These are phyloP conservation scores for Streptanthus diversifolius DNA, from an alignment of 345 rosid species.

Conservation along the genomic window DNA sequence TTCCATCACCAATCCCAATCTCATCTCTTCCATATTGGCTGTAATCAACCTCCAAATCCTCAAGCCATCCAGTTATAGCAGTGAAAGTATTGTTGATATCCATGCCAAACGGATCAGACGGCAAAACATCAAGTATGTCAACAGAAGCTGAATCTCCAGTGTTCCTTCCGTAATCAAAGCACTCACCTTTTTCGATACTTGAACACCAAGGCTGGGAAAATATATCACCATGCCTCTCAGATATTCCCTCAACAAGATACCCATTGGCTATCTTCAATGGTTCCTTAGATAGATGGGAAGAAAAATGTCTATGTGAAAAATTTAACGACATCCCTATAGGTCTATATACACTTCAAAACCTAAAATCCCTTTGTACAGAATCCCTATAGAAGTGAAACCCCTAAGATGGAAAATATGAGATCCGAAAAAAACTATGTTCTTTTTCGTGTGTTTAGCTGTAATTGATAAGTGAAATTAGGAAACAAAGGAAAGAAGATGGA, in stretches of 20 bases:
- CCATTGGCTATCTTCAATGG: slow-evolving; percentile 70
- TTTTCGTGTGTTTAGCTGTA: background rate
- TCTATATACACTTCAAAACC: slow-evolving; percentile 17
- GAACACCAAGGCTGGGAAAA: slow-evolving; percentile 42
- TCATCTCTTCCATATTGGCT: slow-evolving; percentile 46
- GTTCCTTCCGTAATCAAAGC: slow-evolving; percentile 63
- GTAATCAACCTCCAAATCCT: slow-evolving; percentile 72
- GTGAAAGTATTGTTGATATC: slow-evolving; percentile 77
- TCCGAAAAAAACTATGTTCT: slow-evolving; percentile 4
- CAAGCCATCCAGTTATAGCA: slow-evolving; percentile 82
- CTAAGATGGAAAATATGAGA: slow-evolving; percentile 28
- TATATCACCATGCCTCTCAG: slow-evolving; percentile 43
- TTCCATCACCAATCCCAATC: slow-evolving; percentile 40
- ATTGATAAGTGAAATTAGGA: background rate
- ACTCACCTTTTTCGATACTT: slow-evolving; percentile 45
- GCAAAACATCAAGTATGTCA: slow-evolving; percentile 84
- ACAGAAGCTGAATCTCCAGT: slow-evolving; percentile 54
- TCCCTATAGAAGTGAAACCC: slow-evolving; percentile 5
- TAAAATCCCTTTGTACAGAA: slow-evolving; percentile 19
- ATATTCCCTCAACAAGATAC: slow-evolving; percentile 46
- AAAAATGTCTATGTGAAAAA: slow-evolving; percentile 65
- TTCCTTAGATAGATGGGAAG: slow-evolving; percentile 63
- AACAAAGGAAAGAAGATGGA: background rate
- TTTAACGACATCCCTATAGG: slow-evolving; percentile 70
- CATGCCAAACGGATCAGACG: slow-evolving; percentile 87